Conservation (phyloP, 352 stramenopile species). For the Pythium dissotocum region DNA sequence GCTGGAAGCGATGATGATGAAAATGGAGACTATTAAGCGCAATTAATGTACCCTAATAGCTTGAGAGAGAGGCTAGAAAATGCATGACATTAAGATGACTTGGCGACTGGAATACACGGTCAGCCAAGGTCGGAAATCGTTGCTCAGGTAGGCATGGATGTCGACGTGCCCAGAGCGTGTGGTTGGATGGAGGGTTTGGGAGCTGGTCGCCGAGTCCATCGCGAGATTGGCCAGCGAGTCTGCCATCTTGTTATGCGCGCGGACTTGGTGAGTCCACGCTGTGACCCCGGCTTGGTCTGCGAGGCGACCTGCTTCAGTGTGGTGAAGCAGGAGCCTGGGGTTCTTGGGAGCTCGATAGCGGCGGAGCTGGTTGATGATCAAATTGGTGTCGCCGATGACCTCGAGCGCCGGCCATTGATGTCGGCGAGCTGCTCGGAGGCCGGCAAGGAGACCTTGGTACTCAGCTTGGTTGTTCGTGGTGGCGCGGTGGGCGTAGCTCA, state of each 20-base stretch:
- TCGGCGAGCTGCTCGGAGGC: background rate
- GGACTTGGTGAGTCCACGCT: background rate
- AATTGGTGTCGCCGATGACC: background rate
- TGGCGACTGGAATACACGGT: background rate
- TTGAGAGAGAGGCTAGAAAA: background rate
- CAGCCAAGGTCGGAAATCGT: background rate
- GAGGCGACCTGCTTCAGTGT: background rate
- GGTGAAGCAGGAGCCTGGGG: background rate
- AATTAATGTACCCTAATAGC: constrained; percentile 2
- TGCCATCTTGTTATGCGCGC: background rate
- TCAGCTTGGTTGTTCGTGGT: background rate
- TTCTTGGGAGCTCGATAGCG: background rate
- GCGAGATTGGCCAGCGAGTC: background rate
- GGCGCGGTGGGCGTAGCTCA: background rate
- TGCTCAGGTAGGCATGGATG: background rate
- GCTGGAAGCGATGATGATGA: background rate
- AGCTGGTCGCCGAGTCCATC: background rate
- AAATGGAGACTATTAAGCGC: background rate
- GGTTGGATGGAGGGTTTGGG: background rate
- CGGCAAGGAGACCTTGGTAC: background rate
- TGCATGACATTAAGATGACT: background rate
- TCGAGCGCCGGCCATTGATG: background rate
- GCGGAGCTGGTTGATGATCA: background rate
- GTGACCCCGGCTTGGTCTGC: background rate
- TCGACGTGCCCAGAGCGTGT: background rate